These are phyloP conservation scores for Cutaneotrichosporon cavernicola DNA, from an alignment of 1,284 basidiomycete species.

Conservation along the genomic window DNA sequence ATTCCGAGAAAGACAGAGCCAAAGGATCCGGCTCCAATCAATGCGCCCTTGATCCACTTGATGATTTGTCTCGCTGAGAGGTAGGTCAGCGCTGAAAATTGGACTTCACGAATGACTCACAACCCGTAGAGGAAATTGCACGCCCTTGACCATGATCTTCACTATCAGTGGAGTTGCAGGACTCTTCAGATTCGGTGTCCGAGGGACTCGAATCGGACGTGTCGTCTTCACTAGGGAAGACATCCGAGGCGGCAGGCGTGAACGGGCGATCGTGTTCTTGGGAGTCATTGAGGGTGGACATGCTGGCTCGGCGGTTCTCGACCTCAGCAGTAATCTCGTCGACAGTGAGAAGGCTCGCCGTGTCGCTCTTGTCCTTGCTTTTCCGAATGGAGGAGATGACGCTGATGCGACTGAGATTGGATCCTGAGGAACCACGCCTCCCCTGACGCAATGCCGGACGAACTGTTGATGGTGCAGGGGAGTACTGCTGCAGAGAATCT, in stretches of 20 bases:
- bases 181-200: conserved; percentile 43
- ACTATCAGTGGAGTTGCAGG: conserved; percentile 39
- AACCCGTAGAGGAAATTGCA: conserved; percentile 63
- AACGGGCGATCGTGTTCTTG: conserved; percentile 9
- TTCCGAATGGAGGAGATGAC: conserved; percentile 76
- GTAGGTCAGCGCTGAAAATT: conserved; percentile 11
- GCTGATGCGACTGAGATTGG: conserved; percentile 62
- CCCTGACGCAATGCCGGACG: conserved; percentile 50
- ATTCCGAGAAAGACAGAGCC: conserved; percentile 95
- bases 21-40: conserved; percentile 95
- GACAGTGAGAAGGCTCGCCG: conserved; percentile 87
- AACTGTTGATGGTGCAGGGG: conserved; percentile 31
- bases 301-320: conserved; percentile 70
- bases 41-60: conserved; percentile 98
- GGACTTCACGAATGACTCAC: conserved; percentile 52
- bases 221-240: conserved; percentile 7
- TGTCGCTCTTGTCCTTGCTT: conserved; percentile 79
- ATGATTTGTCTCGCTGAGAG: conserved; percentile 62
- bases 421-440: conserved; percentile 58
- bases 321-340: conserved; percentile 98
- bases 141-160: conserved; percentile 58
- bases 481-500: conserved; percentile 64
- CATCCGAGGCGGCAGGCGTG: not conserved
- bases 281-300: conserved; percentile 47
- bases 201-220: conserved; percentile 51